A percentile compares a stretch with the other conserved stretches of the same genome.
Evolutionary conservation across 768 basidiomycete genomes (phyloP).

Genomic region (Galerina marginata): DNA sequence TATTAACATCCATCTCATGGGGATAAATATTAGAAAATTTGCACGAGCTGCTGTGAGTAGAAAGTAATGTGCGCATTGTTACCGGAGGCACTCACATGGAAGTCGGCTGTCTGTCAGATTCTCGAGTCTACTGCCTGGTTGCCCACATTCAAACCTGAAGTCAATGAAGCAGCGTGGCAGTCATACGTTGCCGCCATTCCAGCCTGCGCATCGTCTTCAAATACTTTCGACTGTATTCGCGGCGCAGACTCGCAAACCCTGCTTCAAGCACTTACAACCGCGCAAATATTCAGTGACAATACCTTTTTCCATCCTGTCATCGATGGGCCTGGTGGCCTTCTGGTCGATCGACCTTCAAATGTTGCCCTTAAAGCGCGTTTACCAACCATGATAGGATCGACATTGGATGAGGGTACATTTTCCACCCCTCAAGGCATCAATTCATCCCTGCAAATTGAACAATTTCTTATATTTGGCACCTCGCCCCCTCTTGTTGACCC

Average conservation of each 20-base stretch:
- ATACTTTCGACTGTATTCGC: constrained; percentile 37
- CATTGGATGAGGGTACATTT: constrained; percentile 38
- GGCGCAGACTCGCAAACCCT: constrained; percentile 10
- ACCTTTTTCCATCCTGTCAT: constrained; percentile 34
- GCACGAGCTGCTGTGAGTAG: constrained; percentile 36
- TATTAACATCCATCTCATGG: constrained; percentile 39
- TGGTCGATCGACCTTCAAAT: constrained; percentile 41
- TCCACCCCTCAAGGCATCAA: constrained; percentile 30
- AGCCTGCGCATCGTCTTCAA: constrained; percentile 28
- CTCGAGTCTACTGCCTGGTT: constrained; percentile 39
- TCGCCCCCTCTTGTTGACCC: constrained; percentile 31
- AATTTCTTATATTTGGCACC: constrained; percentile 24
- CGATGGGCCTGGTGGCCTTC: constrained; percentile 42
- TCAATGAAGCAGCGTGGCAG: constrained; percentile 36
- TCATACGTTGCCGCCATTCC: constrained; percentile 38
- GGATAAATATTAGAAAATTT: constrained; percentile 30
- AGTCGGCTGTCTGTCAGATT: constrained; percentile 30
- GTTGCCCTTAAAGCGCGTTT: constrained; percentile 27
- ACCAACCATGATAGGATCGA: constrained; percentile 47
- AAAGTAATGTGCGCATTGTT: background rate
- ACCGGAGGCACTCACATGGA: background rate
- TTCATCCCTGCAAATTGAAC: constrained; percentile 29
- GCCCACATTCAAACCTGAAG: constrained; percentile 33
- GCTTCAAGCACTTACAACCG: constrained; percentile 3
- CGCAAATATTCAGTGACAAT: constrained; percentile 11